Conservation (phyloP, 2,329 filamentous ascomycete species). For the Aspergillus latus region DNA sequence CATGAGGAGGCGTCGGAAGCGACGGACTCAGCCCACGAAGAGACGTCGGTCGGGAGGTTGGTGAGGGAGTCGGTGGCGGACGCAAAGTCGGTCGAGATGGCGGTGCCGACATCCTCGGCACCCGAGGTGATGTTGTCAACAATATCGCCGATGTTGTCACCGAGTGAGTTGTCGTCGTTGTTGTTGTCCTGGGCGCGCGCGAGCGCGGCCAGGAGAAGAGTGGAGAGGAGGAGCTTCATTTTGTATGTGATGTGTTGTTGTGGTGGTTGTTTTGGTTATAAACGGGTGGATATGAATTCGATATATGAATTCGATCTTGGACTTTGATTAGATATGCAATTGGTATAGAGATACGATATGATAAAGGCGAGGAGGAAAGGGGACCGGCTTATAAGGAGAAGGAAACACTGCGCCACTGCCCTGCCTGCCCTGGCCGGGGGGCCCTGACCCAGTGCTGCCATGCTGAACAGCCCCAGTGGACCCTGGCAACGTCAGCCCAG, state of each 20-base stretch:
- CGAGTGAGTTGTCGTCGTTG: conserved; percentile 11
- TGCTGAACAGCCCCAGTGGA: background rate
- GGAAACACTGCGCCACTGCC: background rate
- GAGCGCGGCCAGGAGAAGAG: conserved; percentile 25
- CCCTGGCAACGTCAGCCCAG: background rate
- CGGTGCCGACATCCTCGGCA: background rate
- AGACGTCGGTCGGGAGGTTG: conserved; percentile 17
- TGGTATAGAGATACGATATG: too few species aligned
- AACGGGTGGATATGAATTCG: too few species aligned
- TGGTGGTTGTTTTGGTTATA: too few species aligned
- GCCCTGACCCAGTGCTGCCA: background rate
- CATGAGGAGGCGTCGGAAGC: conserved; percentile 17
- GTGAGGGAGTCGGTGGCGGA: conserved; percentile 7
- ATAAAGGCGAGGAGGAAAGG: too few species aligned
- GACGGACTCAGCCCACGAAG: conserved; percentile 12
- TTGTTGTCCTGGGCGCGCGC: conserved; percentile 14
- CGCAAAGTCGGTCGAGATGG: background rate
- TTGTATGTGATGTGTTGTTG: background rate
- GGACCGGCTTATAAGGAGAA: background rate
- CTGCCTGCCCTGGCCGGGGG: background rate
- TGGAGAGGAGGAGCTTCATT: conserved; percentile 31
- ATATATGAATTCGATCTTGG: too few species aligned
- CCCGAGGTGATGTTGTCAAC: conserved; percentile 1
- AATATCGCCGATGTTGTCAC: conserved; percentile 12
- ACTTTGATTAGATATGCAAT: too few species aligned